phyloP scores from a whole-genome alignment of 768 basidiomycete species.

The Infundibulicybe gibba region DNA sequence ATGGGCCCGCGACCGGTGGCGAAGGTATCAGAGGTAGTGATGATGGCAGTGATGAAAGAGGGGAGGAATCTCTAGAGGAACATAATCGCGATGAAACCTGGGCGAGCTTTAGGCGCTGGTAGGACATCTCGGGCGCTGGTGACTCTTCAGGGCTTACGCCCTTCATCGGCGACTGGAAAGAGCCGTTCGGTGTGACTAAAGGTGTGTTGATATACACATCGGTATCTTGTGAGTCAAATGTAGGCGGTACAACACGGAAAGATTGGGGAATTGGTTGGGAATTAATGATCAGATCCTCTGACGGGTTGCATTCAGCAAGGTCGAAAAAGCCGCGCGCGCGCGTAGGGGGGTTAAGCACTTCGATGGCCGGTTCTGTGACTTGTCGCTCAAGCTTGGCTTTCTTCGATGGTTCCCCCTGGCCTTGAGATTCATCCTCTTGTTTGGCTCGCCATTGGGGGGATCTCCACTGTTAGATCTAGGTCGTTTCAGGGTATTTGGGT shows the following conservation, averaged over 20 bases:
- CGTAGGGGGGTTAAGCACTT: slow-evolving; percentile 10
- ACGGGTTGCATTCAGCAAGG: slow-evolving; percentile 15
- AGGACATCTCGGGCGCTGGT: slow-evolving; percentile 36
- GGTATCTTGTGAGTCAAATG: slow-evolving; percentile 38
- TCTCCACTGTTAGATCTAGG: slow-evolving; percentile 14
- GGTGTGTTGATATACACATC: slow-evolving; percentile 49
- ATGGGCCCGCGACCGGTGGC: slow-evolving; percentile 14
- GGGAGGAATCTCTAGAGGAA: slow-evolving; percentile 8
- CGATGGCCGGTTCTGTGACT: slow-evolving; percentile 26
- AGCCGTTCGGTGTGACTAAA: slow-evolving; percentile 50
- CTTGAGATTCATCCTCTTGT: neutral
- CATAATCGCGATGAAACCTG: slow-evolving; percentile 4
- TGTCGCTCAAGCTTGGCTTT: slow-evolving; percentile 25
- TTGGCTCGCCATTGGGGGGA: slow-evolving; percentile 16
- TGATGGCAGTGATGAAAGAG: slow-evolving; percentile 10
- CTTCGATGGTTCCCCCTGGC: slow-evolving; percentile 11
- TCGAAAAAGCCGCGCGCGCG: slow-evolving; percentile 21
- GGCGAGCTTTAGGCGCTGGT: slow-evolving; percentile 32
- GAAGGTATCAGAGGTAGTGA: slow-evolving; percentile 12
- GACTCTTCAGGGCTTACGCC: slow-evolving; percentile 27
- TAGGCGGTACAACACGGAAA: slow-evolving; percentile 23
- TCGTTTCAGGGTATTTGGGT: slow-evolving; percentile 25
- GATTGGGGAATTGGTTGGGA: slow-evolving; percentile 18
- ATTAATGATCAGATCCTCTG: slow-evolving; percentile 5
- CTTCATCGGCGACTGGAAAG: slow-evolving; percentile 36